Evolutionary conservation across 2,329 filamentous ascomycete genomes (phyloP), one percentile per base, ranked within the genome.

Genomic region (Coleophoma cylindrospora): DNA sequence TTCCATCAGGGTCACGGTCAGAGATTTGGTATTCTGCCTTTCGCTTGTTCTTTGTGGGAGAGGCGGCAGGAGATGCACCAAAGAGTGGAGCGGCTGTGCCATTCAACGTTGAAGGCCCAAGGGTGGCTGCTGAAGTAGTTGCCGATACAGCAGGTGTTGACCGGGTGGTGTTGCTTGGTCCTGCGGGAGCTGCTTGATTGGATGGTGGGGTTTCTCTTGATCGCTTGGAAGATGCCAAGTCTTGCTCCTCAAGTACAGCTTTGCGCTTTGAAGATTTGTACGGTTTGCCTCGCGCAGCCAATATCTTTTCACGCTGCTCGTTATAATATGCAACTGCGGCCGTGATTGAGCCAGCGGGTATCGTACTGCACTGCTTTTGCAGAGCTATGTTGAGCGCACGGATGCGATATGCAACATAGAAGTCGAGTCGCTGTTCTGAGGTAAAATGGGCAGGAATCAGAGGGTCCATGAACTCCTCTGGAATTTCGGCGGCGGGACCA

Each of bases 11-110:
- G 41, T 63, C 55, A 43, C 61, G 58, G 6, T 61, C 48, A 7
- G 49, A 61, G 3, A 66, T 44, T 36, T 64, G 54, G 21, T 58
- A 50, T 15, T 63, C 60, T 9, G 63, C 63, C 48, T 62, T 65
- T 50, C 64, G 56, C 57, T 66, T 66, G 13, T 53, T 50, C 32
- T 44, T 44, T 7, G 41, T 32, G 10, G 41, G 41, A 44, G 41
- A 44, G 10, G 41, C 22, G 17, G 19, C 6, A 11, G 15, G 49
- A 15, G 19, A 48, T 43, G 13, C 50, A 41, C 33, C 48, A 41
- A 44, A 37, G 40, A 48, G 34, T 34, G 49, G 38, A 27, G 48
- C 33, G 14, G 21, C 49, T 40, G 13, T 52, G 40, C 33, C 48
- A 34, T 37, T 32, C 17, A 44, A 40, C 21, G 49, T 37, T 19